phyloP scores from a whole-genome alignment of 129 eudicot species.

The sunflower (Helianthus annuus) region DNA sequence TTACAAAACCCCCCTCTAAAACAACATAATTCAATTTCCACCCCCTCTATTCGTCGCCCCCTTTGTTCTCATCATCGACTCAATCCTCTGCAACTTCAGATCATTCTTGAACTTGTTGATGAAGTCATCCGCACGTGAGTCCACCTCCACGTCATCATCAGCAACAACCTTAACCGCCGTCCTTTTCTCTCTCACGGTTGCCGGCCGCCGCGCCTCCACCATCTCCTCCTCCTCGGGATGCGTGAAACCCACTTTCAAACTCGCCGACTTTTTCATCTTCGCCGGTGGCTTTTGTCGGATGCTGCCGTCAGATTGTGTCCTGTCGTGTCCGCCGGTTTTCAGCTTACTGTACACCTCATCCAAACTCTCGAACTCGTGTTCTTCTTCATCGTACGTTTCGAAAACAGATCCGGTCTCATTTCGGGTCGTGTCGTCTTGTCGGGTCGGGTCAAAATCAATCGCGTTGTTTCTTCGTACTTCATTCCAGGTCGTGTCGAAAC shows the following conservation, averaged over 20 bases:
- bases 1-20: constrained; percentile 31
- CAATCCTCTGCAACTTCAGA: constrained; percentile 81
- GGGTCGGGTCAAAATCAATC: constrained; percentile 24
- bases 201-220: constrained; percentile 72
- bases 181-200: constrained; percentile 53
- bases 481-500: no score
- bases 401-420: no score
- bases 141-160: constrained; percentile 67
- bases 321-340: constrained; percentile 22
- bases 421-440: no score
- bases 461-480: not conserved
- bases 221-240: constrained; percentile 51
- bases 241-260: constrained; percentile 57
- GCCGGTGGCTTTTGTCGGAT: constrained; percentile 44
- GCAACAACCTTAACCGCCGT: constrained; percentile 15
- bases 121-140: constrained; percentile 82
- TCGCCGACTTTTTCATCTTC: constrained; percentile 81
- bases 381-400: constrained; percentile 5
- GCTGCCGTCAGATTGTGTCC: constrained; percentile 72
- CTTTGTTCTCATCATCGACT: constrained; percentile 73
- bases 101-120: constrained; percentile 79
- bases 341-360: constrained; percentile 77
- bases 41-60: constrained; percentile 52
- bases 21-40: constrained; percentile 24
- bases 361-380: constrained; percentile 40